Conservation (phyloP, 2,329 filamentous ascomycete species). For the Pseudogymnoascus sp. region DNA sequence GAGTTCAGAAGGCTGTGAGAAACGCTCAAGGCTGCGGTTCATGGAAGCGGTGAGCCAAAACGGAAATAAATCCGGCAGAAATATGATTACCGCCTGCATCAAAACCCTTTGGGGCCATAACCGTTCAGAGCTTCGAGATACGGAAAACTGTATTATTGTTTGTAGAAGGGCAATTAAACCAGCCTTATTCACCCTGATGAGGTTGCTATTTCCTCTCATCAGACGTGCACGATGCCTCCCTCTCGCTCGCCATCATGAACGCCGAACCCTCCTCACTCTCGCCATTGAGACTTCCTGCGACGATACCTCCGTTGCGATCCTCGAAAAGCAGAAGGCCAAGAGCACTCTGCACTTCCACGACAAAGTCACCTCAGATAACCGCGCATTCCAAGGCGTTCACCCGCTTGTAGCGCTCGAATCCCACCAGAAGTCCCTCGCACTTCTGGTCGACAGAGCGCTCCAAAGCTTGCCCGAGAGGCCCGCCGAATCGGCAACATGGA, state of each 20-base stretch:
- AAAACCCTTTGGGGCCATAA: neutral
- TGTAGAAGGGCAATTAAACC: neutral
- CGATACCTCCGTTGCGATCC: conserved; percentile 81
- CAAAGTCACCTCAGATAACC: conserved; percentile 75
- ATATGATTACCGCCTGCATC: neutral
- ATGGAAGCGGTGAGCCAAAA: neutral
- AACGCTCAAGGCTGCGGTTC: neutral
- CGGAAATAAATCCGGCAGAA: neutral
- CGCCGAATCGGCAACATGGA: conserved; percentile 15
- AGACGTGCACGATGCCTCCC: conserved; percentile 16
- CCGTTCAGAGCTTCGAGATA: neutral
- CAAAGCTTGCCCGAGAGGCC: conserved; percentile 35
- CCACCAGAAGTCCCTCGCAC: conserved; percentile 65
- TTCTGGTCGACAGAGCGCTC: conserved; percentile 60
- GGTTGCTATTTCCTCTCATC: conserved; percentile 21
- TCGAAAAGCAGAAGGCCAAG: conserved; percentile 46
- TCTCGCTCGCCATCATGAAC: conserved; percentile 11
- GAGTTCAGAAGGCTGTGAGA: neutral
- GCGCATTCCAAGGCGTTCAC: conserved; percentile 68
- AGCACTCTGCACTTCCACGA: conserved; percentile 65
- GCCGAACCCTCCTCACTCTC: conserved; percentile 46
- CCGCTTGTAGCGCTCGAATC: conserved; percentile 68
- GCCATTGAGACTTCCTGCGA: conserved; percentile 86
- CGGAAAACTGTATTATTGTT: neutral
- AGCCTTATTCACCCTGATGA: conserved; percentile 23